phyloP scores from a whole-genome alignment of 495 filamentous ascomycete genomes.

The Massariosphaeria phaeospora region DNA sequence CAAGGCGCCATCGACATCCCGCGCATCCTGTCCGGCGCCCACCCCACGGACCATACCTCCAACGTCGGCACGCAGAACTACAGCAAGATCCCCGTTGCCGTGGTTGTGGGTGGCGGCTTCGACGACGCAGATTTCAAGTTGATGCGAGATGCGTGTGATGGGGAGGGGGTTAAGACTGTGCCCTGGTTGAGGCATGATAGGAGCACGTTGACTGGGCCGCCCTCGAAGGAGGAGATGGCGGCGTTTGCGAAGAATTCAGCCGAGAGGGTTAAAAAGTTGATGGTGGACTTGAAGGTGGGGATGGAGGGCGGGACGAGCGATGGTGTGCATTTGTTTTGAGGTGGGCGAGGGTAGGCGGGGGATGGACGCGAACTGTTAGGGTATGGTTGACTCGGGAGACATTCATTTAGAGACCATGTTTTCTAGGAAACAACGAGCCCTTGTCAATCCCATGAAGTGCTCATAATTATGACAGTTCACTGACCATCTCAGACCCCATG shows the following conservation, averaged over 20 bases:
- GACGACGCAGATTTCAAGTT: constrained; percentile 32
- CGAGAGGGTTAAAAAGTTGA: neutral
- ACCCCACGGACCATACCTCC: neutral
- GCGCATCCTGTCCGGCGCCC: neutral
- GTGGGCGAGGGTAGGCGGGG: too few relatives aligned
- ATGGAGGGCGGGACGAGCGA: too few relatives aligned
- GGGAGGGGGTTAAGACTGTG: constrained; percentile 27
- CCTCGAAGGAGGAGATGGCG: neutral
- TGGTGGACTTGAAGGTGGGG: neutral
- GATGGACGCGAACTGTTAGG: too few relatives aligned
- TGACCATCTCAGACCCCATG: too few relatives aligned
- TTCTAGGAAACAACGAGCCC: too few relatives aligned
- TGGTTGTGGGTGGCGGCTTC: constrained; percentile 38
- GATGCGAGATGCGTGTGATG: constrained; percentile 33
- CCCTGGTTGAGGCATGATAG: constrained; percentile 41
- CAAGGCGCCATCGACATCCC: constrained; percentile 5
- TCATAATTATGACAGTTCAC: too few relatives aligned
- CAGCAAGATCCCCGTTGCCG: constrained; percentile 33
- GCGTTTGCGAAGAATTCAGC: neutral
- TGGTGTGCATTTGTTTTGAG: too few relatives aligned
- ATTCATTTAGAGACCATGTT: too few relatives aligned
- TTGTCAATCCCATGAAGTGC: too few relatives aligned
- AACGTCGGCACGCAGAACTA: constrained; percentile 38
- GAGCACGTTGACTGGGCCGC: constrained; percentile 15
- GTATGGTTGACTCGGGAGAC: too few relatives aligned